Base-by-base conservation (phyloP, 1,284 basidiomycete species). In the Sporisorium scitamineum region DNA sequence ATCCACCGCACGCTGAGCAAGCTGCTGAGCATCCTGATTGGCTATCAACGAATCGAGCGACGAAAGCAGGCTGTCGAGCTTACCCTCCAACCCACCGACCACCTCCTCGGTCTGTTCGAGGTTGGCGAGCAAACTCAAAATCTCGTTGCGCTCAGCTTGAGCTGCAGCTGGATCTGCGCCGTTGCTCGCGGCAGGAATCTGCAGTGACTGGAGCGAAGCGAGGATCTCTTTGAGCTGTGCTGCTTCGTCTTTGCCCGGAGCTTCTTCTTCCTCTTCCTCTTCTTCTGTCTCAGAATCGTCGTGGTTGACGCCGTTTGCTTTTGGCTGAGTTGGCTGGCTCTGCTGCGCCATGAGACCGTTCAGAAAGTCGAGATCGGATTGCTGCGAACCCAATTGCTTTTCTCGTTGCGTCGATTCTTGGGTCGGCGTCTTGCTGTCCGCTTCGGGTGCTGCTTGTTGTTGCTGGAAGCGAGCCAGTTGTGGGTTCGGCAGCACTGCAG, bases 21-120 rank as follows among this genome's bases (percentile, higher is more conserved):
- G 44, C 54, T 68, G 45, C 37, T 73, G 70, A 22, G 71, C 71
- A n/a, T 75, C 67, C 54, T 70, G 72, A 41, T 67, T 70, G 0
- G 72, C 67, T 8, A 75, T 70, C 10, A 75, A 37, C 20, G 61
- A 59, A 32, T 75, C 72, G 11, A 75, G 56, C 11, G 67, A 70
- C n/a, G 67, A 61, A 4, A 75, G 67, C 45, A 75, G 44, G 16
- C 34, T 63, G 34, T 75, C 72, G 18, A 75, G 57, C 60, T 65
- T 68, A 50, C 72, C 67, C 47, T 75, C 72, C 9, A 75, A 41
- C 13, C 72, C 72, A 37, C 62, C 67, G 5, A 75, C 72, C 34
- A 75, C 62, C 32, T 75, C 67, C 47, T 75, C 72, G 37, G 72
- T 75, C 67, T 70, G 72, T 39, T 75, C 72, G 18, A 75, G 20